Base-by-base conservation (phyloP, 2,329 filamentous ascomycete genomes). In the Aspergillus unguis region DNA sequence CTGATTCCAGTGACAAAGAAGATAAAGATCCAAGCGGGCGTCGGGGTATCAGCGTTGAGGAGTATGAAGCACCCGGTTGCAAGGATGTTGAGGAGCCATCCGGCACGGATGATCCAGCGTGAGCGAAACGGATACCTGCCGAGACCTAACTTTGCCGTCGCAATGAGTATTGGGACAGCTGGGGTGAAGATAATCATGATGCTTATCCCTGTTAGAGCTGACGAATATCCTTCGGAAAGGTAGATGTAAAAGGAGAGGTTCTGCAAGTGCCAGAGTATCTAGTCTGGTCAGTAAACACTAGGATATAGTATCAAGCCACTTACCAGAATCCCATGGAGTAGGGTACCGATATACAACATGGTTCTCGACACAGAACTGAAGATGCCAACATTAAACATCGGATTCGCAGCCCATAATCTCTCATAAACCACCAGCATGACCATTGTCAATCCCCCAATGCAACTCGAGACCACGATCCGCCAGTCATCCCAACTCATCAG, bases 291-390 rank as follows among this genome's bases (percentile, higher is more conserved):
- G 42, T 27, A 45, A 31, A 6, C 11, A 25, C 8, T 4, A 17
- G n/a, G 2, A 4, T 28, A 5, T n/a, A 29, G 35, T 1, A 37
- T 10, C 17, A 42, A 6, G 3, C 37, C 6, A 66, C 72, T 62
- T 53, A 77, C 74, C 45, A 76, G 53, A n/a, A 78, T 59, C 2
- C 75, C 74, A 53, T 77, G 73, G 40, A 71, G 57, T 33, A 76
- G 62, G 11, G 74, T 69, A 29, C 71, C 69, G 29, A 71, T 56
- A 53, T 77, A 77, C 8, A 75, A 64, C 52, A 71, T 68, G 4
- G 68, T 53, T 3, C 67, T 66, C 4, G 71, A 67, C 6, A 60
- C 56, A 42, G 64, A 68, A 26, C 65, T 61, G 54, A 77, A 76
- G 4, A 76, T 62, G 0, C 57, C 66, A 40, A 66, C 57, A 0